These are phyloP conservation scores for Talaromyces sp. DNA, from an alignment of 2,329 filamentous ascomycete genomes.

Conservation along the genomic window DNA sequence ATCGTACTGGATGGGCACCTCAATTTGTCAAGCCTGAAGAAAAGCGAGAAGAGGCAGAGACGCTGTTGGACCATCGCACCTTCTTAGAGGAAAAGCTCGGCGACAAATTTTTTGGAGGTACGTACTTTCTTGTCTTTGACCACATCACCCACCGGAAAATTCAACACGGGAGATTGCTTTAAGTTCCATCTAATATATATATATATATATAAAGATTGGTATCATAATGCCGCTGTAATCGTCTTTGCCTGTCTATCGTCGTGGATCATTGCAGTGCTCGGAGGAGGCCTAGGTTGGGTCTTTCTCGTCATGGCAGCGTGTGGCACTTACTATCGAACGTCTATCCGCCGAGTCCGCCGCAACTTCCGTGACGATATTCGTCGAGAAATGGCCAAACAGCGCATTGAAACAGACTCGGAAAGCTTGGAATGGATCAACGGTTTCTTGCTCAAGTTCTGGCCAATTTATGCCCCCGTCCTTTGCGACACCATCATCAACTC, in stretches of 20 bases:
- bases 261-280: constrained; percentile 84
- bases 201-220: constrained; percentile 68
- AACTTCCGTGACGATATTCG: constrained; percentile 95
- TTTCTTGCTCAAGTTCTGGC: constrained; percentile 98
- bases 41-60: constrained; percentile 58
- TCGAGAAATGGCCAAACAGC: constrained; percentile 81
- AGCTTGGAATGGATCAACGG: constrained; percentile 99
- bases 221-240: constrained; percentile 93
- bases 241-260: constrained; percentile 86
- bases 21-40: constrained; percentile 63
- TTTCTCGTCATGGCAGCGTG: constrained; percentile 90
- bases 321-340: constrained; percentile 94
- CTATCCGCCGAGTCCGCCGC: constrained; percentile 83
- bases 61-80: constrained; percentile 80
- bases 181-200: no score
- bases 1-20: constrained; percentile 81
- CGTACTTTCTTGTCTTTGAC: constrained; percentile 23
- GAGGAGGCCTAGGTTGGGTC: constrained; percentile 89
- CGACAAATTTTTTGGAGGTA: constrained; percentile 86
- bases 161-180: neutral
- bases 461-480: constrained; percentile 92
- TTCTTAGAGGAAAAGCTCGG: constrained; percentile 79
- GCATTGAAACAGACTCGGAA: constrained; percentile 84
- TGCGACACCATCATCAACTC: constrained; percentile 89
- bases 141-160: neutral